Evolutionary conservation across 345 rosid genomes (phyloP).

Genomic region (Capsella bursapastoris): DNA sequence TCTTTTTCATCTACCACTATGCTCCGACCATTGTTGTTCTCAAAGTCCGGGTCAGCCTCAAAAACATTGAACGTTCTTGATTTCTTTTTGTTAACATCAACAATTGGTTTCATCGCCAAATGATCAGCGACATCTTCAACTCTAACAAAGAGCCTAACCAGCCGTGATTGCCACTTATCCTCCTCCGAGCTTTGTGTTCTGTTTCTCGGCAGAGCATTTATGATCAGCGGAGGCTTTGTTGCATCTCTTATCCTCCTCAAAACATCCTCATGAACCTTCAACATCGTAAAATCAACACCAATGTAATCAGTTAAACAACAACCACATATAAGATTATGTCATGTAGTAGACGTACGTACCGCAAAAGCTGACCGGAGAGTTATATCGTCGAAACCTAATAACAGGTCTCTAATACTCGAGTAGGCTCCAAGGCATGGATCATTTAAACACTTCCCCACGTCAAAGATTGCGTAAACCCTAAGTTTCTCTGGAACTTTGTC

Average conservation of each 20-base stretch:
- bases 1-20: conserved; percentile 49
- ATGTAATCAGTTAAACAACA: neutral
- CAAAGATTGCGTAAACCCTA: conserved; percentile 63
- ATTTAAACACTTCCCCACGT: conserved; percentile 25
- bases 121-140: conserved; percentile 39
- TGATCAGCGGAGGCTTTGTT: conserved; percentile 45
- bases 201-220: conserved; percentile 40
- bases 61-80: conserved; percentile 52
- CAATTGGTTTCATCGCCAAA: conserved; percentile 21
- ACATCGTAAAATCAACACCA: neutral
- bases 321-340: neutral
- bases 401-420: conserved; percentile 63
- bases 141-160: conserved; percentile 45
- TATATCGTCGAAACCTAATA: conserved; percentile 65
- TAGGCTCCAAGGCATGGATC: conserved; percentile 73
- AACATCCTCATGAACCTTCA: conserved; percentile 56
- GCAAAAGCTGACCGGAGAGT: conserved; percentile 69
- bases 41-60: conserved; percentile 63
- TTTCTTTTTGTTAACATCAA: conserved; percentile 33
- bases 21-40: conserved; percentile 70
- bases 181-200: conserved; percentile 15
- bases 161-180: conserved; percentile 40
- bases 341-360: conserved; percentile 43
- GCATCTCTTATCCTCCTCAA: conserved; percentile 40
- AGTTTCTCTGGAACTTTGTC: conserved; percentile 52